A percentile compares a stretch with the other conserved stretches of the same genome.
These are phyloP conservation scores for Nemania sp. DNA, from an alignment of 2,329 filamentous ascomycete genomes.

Conservation along the genomic window DNA sequence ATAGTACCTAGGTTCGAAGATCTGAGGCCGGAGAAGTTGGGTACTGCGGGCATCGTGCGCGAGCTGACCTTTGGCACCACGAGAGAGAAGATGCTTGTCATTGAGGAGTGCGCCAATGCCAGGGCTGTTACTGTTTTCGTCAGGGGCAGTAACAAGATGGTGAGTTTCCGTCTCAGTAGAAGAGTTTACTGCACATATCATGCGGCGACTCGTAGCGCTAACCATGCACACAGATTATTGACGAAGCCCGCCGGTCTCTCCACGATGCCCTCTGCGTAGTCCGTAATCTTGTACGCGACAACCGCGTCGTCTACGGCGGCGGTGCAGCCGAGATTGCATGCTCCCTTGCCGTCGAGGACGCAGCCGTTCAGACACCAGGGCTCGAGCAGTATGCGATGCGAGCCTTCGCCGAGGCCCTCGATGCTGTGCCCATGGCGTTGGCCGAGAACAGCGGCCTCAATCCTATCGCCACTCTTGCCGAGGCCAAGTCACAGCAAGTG, in stretches of 20 bases:
- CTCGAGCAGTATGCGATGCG: slow-evolving; percentile 99
- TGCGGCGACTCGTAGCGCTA: slow-evolving; percentile 4
- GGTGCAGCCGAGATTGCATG: slow-evolving; percentile 97
- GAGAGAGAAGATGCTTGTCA: slow-evolving; percentile 98
- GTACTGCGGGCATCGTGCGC: slow-evolving; percentile 83
- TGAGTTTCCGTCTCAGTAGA: slow-evolving; percentile 48
- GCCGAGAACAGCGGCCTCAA: slow-evolving; percentile 97
- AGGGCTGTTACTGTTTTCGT: slow-evolving; percentile 96
- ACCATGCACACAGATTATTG: slow-evolving; percentile 73
- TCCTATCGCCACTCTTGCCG: slow-evolving; percentile 92
- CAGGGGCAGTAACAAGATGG: slow-evolving; percentile 99
- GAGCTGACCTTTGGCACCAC: slow-evolving; percentile 98
- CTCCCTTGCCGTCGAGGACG: slow-evolving; percentile 93
- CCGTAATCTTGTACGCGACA: slow-evolving; percentile 92
- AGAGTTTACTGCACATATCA: neutral
- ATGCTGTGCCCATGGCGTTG: slow-evolving; percentile 91
- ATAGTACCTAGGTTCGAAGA: slow-evolving; percentile 98
- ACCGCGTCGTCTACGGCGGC: slow-evolving; percentile 95
- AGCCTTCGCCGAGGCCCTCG: slow-evolving; percentile 92
- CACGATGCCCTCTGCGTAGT: slow-evolving; percentile 98
- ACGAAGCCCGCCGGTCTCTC: slow-evolving; percentile 95
- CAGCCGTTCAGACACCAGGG: slow-evolving; percentile 91
- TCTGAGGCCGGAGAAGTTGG: slow-evolving; percentile 86
- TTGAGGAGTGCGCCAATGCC: slow-evolving; percentile 98
- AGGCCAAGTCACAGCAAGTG: slow-evolving; percentile 94